These are phyloP conservation scores for Metschnikowia henanensis DNA, from an alignment of 805 yeast species.

Conservation along the genomic window DNA sequence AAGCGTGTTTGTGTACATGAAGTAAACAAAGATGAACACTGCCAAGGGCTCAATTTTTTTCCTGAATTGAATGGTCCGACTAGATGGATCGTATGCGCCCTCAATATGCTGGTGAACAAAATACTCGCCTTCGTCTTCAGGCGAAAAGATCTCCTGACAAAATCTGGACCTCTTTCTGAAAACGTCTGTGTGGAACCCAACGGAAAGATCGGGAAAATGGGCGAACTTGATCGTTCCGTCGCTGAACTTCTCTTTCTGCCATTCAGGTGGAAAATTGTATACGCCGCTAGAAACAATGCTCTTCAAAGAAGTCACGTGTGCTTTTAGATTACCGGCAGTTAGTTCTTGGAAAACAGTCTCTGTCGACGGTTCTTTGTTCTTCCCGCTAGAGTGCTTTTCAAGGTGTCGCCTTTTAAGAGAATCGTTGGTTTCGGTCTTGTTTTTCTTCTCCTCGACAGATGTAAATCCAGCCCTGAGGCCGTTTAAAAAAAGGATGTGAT, in stretches of 20 bases:
- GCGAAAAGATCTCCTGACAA: constrained; percentile 24
- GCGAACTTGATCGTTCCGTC: constrained; percentile 35
- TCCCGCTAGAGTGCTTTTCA: not conserved
- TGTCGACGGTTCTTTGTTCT: constrained; percentile 4
- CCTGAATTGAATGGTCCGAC: constrained; percentile 21
- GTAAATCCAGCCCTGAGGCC: not conserved
- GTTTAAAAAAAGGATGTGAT: constrained; percentile 1
- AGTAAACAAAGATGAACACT: constrained; percentile 41
- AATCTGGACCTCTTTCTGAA: constrained; percentile 31
- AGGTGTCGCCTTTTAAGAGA: constrained; percentile 1
- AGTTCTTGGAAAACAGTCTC: constrained; percentile 5
- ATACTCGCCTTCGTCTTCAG: constrained; percentile 20
- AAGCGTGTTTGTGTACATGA: constrained; percentile 48
- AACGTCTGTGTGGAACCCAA: constrained; percentile 39
- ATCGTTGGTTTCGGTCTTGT: not conserved
- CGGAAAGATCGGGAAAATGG: constrained; percentile 19
- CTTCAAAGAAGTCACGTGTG: constrained; percentile 2
- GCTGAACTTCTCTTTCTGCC: constrained; percentile 27
- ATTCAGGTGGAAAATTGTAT: not conserved
- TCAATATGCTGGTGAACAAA: constrained; percentile 26
- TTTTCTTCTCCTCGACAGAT: constrained; percentile 1
- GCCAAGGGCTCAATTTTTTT: constrained; percentile 34
- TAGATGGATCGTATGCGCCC: constrained; percentile 23
- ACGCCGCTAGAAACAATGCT: not conserved
- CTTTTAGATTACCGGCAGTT: not conserved